Evolutionary conservation across 179 eudicot species (phyloP).

Genomic region (Corrigiola litoralis): DNA sequence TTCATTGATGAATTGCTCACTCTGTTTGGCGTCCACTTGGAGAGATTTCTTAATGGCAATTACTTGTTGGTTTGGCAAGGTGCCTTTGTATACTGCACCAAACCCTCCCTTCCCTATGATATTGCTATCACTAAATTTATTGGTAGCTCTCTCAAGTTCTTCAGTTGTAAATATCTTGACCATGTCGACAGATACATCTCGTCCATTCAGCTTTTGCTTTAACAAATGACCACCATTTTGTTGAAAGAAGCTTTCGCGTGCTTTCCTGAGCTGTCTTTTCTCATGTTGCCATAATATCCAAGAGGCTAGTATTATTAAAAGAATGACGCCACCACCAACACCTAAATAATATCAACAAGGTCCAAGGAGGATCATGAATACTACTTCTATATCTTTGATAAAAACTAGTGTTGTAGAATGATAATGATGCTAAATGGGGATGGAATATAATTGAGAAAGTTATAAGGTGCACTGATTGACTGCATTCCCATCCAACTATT

Average conservation of each 20-base stretch:
- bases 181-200: slow-evolving; percentile 1
- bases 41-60: slow-evolving; percentile 23
- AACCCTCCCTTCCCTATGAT: slow-evolving; percentile 29
- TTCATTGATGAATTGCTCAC: slow-evolving; percentile 25
- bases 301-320: background rate
- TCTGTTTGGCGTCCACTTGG: slow-evolving; percentile 17
- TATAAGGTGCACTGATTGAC: too few species aligned
- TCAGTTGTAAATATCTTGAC: slow-evolving; percentile 10
- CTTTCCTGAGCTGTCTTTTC: background rate
- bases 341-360: too few species aligned
- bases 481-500: too few species aligned
- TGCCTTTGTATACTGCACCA: slow-evolving; percentile 31
- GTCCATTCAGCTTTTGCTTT: slow-evolving; percentile 3
- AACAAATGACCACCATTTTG: slow-evolving; percentile 35
- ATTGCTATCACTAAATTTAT: slow-evolving; percentile 10
- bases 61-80: slow-evolving; percentile 8
- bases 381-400: too few species aligned
- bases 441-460: too few species aligned
- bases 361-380: too few species aligned
- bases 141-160: slow-evolving; percentile 16
- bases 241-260: slow-evolving; percentile 18
- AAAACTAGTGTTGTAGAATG: too few species aligned
- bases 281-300: background rate
- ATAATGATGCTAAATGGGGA: too few species aligned
- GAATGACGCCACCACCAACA: slow-evolving; percentile 8